Evolutionary conservation across 805 yeast species (phyloP).

Genomic region (Sugiyamaella floridensis): DNA sequence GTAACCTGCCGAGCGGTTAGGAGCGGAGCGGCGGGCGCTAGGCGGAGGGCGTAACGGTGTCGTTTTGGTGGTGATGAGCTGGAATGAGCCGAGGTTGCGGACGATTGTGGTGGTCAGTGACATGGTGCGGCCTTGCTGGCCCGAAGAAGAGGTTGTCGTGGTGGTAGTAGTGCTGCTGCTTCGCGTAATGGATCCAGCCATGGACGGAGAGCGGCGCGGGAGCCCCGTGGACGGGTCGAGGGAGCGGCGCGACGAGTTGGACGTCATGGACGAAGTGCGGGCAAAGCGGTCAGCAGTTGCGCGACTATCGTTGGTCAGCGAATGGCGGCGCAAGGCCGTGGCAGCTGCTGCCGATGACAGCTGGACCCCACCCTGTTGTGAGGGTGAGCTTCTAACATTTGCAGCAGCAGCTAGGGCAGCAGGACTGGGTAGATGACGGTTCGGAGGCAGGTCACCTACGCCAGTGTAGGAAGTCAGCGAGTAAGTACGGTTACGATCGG

Average conservation of each 20-base stretch:
- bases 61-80: conserved; percentile 28
- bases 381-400: conserved; percentile 16
- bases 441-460: conserved; percentile 24
- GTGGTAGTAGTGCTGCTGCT: conserved; percentile 14
- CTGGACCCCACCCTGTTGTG: background rate
- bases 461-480: conserved; percentile 29
- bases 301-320: conserved; percentile 10
- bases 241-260: background rate
- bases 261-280: conserved; percentile 22
- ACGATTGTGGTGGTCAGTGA: conserved; percentile 33
- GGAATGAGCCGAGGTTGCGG: conserved; percentile 32
- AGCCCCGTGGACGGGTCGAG: conserved; percentile 6
- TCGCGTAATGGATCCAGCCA: conserved; percentile 13
- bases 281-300: conserved; percentile 8
- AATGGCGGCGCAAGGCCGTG: conserved; percentile 31
- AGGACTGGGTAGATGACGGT: conserved; percentile 27
- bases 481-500: conserved; percentile 22
- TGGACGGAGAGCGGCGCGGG: conserved; percentile 4
- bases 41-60: conserved; percentile 13
- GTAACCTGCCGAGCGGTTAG: conserved; percentile 12
- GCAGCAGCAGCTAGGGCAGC: conserved; percentile 61
- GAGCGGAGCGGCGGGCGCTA: conserved; percentile 2
- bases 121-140: conserved; percentile 30
- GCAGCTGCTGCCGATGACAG: conserved; percentile 32
- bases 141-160: conserved; percentile 25